These are phyloP conservation scores for Davidsoniella neocaledoniae DNA, from an alignment of 2,329 filamentous ascomycete species.

Conservation along the genomic window DNA sequence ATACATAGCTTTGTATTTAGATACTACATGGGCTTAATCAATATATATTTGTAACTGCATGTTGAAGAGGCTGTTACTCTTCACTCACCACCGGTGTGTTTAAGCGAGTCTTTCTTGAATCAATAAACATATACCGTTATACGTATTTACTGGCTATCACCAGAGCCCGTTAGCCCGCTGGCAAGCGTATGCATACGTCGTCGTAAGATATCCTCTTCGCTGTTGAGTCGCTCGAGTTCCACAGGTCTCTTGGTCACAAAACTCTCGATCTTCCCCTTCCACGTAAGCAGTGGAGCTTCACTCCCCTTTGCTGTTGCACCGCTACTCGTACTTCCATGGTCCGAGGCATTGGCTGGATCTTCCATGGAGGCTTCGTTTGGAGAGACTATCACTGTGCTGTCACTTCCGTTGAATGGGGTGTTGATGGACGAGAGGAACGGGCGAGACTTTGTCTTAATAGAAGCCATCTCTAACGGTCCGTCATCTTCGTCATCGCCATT, in stretches of 20 bases:
- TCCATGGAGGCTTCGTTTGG: constrained; percentile 13
- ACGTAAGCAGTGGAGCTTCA: constrained; percentile 13
- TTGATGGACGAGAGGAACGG: background rate
- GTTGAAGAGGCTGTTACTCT: too few species aligned
- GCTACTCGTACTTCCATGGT: constrained; percentile 16
- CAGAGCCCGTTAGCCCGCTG: constrained; percentile 33
- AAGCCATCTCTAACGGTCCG: constrained; percentile 62
- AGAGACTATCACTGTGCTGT: constrained; percentile 12
- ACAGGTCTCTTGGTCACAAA: constrained; percentile 24
- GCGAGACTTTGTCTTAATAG: constrained; percentile 27
- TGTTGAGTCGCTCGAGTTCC: constrained; percentile 36
- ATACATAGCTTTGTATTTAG: too few species aligned
- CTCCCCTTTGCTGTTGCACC: background rate
- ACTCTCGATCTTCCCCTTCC: constrained; percentile 16
- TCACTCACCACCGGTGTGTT: too few species aligned
- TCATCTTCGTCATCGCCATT: constrained; percentile 45
- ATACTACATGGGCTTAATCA: too few species aligned
- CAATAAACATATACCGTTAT: background rate
- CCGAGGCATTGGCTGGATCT: constrained; percentile 15
- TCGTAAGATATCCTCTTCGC: constrained; percentile 39
- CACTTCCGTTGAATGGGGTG: constrained; percentile 9
- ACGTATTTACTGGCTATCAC: constrained; percentile 22
- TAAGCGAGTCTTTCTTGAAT: too few species aligned
- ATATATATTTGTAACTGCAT: too few species aligned
- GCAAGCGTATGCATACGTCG: constrained; percentile 42